Conservation (phyloP, 169 alveolate species). For the Cryptosporidium tyzzeri region DNA sequence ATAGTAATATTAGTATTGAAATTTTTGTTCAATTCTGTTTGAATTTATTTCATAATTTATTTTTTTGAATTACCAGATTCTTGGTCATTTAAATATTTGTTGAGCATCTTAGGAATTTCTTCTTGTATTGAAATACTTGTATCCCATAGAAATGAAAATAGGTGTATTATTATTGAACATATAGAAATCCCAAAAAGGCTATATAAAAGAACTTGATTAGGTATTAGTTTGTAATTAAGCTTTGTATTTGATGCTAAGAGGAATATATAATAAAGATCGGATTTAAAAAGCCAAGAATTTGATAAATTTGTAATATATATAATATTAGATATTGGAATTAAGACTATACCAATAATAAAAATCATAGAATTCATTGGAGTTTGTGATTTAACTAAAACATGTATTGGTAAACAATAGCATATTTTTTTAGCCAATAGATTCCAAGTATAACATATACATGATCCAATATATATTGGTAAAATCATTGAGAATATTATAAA, state of each 20-base stretch:
- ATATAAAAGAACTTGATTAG: constrained; percentile 50
- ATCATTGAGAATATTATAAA: constrained; percentile 39
- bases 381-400: constrained; percentile 5
- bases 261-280: constrained; percentile 46
- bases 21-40: background rate
- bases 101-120: constrained; percentile 44
- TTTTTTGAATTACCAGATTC: constrained; percentile 3
- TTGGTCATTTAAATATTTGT: constrained; percentile 9
- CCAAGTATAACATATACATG: constrained; percentile 51
- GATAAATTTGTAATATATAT: constrained; percentile 34
- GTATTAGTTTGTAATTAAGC: constrained; percentile 33
- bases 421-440: constrained; percentile 40
- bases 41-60: background rate
- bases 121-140: constrained; percentile 4
- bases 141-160: constrained; percentile 49
- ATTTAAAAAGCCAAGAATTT: constrained; percentile 44
- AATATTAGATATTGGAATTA: constrained; percentile 42
- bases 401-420: constrained; percentile 67
- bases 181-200: constrained; percentile 64
- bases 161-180: constrained; percentile 10
- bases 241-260: constrained; percentile 43
- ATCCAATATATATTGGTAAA: constrained; percentile 48
- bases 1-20: background rate
- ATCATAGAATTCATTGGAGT: constrained; percentile 65
- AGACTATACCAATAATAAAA: constrained; percentile 54